These are phyloP conservation scores for Vanrija pseudolonga DNA, from an alignment of 1,284 basidiomycete genomes.

Conservation along the genomic window DNA sequence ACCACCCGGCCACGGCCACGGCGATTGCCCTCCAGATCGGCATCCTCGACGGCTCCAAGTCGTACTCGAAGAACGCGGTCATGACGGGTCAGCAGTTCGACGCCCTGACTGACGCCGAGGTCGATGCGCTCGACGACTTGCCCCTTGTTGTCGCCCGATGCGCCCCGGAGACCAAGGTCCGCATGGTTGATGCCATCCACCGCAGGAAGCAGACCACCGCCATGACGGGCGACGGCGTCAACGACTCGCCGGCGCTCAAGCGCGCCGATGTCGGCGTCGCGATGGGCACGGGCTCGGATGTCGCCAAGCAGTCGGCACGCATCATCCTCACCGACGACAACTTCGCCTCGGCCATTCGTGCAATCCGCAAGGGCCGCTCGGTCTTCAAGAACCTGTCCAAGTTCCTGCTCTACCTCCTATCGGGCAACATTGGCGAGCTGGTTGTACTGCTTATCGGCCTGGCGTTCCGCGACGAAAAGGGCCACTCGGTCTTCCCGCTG, in stretches of 20 bases:
- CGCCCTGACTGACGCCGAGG: slow-evolving; percentile 58
- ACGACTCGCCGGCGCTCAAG: slow-evolving; percentile 57
- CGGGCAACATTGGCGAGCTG: slow-evolving; percentile 62
- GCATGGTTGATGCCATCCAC: slow-evolving; percentile 59
- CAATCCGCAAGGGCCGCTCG: slow-evolving; percentile 61
- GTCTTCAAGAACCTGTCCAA: slow-evolving; percentile 52
- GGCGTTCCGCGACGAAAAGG: slow-evolving; percentile 59
- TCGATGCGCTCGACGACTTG: slow-evolving; percentile 55
- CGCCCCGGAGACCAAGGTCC: slow-evolving; percentile 54
- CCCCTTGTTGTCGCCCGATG: slow-evolving; percentile 60
- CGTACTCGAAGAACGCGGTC: slow-evolving; percentile 42
- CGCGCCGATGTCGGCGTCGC: slow-evolving; percentile 61
- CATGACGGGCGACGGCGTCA: slow-evolving; percentile 56
- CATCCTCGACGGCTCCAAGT: slow-evolving; percentile 51
- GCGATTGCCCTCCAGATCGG: slow-evolving; percentile 54
- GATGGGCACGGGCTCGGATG: slow-evolving; percentile 67
- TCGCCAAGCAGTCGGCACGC: slow-evolving; percentile 59
- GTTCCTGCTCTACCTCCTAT: slow-evolving; percentile 54
- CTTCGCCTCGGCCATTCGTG: slow-evolving; percentile 64
- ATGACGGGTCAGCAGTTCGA: slow-evolving; percentile 62
- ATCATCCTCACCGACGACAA: slow-evolving; percentile 67
- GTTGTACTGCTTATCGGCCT: slow-evolving; percentile 63
- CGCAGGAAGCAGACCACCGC: slow-evolving; percentile 47
- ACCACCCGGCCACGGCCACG: slow-evolving; percentile 52
- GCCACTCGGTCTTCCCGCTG: slow-evolving; percentile 63